phyloP scores from a whole-genome alignment of 2,329 filamentous ascomycete genomes.

The Phialophora chinensis region DNA sequence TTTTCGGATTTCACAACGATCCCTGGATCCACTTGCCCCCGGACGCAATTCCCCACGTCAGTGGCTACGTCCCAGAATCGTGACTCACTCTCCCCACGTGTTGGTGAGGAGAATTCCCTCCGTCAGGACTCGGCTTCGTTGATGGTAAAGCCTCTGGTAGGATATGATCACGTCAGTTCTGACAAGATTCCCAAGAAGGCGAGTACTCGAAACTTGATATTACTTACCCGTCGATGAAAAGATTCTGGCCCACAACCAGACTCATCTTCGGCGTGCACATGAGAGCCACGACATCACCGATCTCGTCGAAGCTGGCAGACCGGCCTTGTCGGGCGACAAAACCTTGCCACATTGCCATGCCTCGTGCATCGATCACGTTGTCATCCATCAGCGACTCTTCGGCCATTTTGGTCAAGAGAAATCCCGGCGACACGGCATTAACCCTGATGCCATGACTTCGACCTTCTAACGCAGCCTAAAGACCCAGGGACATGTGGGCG shows the following conservation, averaged over 20 bases:
- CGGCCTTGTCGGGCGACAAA: constrained; percentile 33
- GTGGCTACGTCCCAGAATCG: no score
- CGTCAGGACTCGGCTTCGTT: constrained; percentile 26
- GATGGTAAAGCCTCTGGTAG: constrained; percentile 30
- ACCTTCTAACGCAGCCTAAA: constrained; percentile 28
- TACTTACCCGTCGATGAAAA: constrained; percentile 34
- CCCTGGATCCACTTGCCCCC: no score
- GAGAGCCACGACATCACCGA: constrained; percentile 34
- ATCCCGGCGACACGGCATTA: constrained; percentile 32
- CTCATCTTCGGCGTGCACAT: constrained; percentile 33
- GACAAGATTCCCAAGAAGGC: not conserved
- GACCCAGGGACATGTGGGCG: no score
- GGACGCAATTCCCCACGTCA: no score
- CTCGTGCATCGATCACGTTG: constrained; percentile 10
- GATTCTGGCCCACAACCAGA: constrained; percentile 34
- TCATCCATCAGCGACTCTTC: constrained; percentile 26
- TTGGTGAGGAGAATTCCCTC: not conserved
- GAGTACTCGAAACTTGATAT: not conserved
- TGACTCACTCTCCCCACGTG: no score
- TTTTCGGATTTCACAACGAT: no score
- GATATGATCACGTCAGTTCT: not conserved
- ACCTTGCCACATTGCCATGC: constrained; percentile 22
- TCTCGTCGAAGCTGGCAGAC: constrained; percentile 31
- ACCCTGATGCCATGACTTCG: constrained; percentile 18
- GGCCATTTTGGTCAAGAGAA: constrained; percentile 33